Conservation (phyloP, 2,329 filamentous ascomycete genomes). For the Phialemonium atrogriseum region DNA sequence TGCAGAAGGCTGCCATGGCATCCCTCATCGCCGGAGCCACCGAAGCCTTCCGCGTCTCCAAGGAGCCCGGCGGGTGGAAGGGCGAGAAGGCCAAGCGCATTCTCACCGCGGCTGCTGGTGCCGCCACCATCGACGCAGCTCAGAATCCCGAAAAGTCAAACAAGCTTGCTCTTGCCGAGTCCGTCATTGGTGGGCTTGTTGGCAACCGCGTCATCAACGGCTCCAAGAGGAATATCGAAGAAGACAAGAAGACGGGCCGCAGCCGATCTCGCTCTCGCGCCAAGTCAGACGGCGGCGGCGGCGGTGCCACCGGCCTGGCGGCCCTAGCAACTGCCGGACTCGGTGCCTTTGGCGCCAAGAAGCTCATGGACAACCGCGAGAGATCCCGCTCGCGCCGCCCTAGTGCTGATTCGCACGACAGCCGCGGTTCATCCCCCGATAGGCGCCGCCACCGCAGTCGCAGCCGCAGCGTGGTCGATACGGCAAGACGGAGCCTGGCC, state of each 20-base stretch:
- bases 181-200: slow-evolving; percentile 80
- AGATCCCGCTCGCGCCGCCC: slow-evolving; percentile 47
- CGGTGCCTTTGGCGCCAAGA: slow-evolving; percentile 54
- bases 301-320: slow-evolving; percentile 45
- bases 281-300: slow-evolving; percentile 42
- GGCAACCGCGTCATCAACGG: slow-evolving; percentile 83
- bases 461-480: slow-evolving; percentile 58
- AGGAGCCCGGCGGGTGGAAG: slow-evolving; percentile 81
- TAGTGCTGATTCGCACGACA: slow-evolving; percentile 37
- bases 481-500: slow-evolving; percentile 51
- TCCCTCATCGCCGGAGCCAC: slow-evolving; percentile 84
- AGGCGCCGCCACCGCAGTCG: slow-evolving; percentile 36
- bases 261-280: slow-evolving; percentile 63
- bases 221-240: slow-evolving; percentile 57
- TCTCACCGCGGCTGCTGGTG: slow-evolving; percentile 77
- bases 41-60: slow-evolving; percentile 85
- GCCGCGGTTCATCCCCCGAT: slow-evolving; percentile 31
- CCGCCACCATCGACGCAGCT: slow-evolving; percentile 76
- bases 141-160: slow-evolving; percentile 64
- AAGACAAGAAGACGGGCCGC: slow-evolving; percentile 49
- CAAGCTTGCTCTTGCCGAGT: slow-evolving; percentile 77
- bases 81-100: slow-evolving; percentile 89
- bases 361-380: slow-evolving; percentile 38
- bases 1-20: slow-evolving; percentile 83
- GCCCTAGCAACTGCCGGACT: slow-evolving; percentile 55